Evolutionary conservation across 805 yeast genomes (phyloP).

Genomic region (Yarrowia osloensis): DNA sequence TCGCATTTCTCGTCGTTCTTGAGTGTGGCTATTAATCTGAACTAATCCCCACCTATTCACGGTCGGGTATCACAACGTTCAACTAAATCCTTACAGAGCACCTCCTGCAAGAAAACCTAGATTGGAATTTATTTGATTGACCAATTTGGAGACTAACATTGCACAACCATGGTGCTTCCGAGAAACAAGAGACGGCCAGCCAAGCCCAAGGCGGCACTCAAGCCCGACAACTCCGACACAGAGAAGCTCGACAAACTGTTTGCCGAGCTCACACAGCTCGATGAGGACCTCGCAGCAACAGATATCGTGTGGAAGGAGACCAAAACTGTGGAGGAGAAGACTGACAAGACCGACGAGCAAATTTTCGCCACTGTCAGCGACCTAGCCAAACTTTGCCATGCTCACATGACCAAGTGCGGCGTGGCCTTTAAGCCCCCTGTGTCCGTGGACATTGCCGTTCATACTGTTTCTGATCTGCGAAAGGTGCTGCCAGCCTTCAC

Average conservation of each 20-base stretch:
- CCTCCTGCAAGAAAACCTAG: slow-evolving; percentile 9
- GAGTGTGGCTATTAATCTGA: too few relatives aligned
- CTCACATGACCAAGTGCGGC: slow-evolving; percentile 78
- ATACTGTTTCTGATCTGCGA: slow-evolving; percentile 48
- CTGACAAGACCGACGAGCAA: slow-evolving; percentile 31
- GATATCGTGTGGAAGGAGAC: slow-evolving; percentile 24
- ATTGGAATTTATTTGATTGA: slow-evolving; percentile 5
- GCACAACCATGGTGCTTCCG: slow-evolving; percentile 19
- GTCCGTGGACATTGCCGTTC: slow-evolving; percentile 51
- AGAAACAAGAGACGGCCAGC: slow-evolving; percentile 22
- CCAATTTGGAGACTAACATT: not conserved
- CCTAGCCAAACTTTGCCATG: slow-evolving; percentile 59
- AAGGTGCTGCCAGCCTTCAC: slow-evolving; percentile 21
- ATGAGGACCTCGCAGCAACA: slow-evolving; percentile 8
- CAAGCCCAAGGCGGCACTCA: slow-evolving; percentile 22
- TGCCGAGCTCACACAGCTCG: slow-evolving; percentile 21
- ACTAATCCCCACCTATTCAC: too few relatives aligned
- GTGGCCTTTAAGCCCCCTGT: slow-evolving; percentile 66
- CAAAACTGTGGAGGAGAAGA: not conserved
- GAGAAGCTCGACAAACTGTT: slow-evolving; percentile 13
- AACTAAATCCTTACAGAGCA: not conserved
- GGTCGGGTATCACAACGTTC: too few relatives aligned
- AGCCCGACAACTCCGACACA: slow-evolving; percentile 16
- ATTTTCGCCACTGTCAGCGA: slow-evolving; percentile 64
- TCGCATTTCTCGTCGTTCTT: too few relatives aligned